Evolutionary conservation across 2,329 filamentous ascomycete genomes (phyloP), one percentile per base, ranked within the genome.

Genomic region (Metarhizium sp.): DNA sequence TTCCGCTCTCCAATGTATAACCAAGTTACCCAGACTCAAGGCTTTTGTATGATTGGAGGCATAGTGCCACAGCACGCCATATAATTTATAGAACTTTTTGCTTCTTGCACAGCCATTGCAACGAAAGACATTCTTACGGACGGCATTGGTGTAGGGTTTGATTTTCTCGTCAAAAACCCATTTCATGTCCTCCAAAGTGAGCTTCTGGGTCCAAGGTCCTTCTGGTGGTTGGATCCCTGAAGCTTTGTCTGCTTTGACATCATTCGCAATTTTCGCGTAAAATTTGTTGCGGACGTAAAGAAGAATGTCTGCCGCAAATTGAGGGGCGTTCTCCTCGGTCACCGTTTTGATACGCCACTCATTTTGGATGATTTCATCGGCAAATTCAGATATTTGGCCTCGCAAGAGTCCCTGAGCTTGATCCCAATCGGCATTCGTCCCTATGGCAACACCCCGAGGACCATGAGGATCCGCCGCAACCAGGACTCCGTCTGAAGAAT

Each of bases 121-220:
- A 56, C 88, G 77, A 67, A 94, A 94, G 10, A 92, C 71, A 55
- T 92, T 87, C 63, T 84, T 87, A 61, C 83, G 77, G 61, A 79
- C 78, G 49, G 75, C 71, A 59, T 90, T 85, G 2, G 86, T 89
- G 54, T 82, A 71, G 29, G 82, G 82, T 64, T 84, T 88, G 65
- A 94, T 78, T 67, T 90, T 91, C 61, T 81, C 81, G 63, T 92
- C 88, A 66, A 88, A 92, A 34, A 92, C 75, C 83, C 86, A 92
- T 69, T 88, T 92, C 88, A 94, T 91, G 64, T 92, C 90, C 65
- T 92, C 88, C 61, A 94, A 71, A 1, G 85, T 87, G 53, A 92
- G 74, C 64, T 78, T 85, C 66, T 81, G 77, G 30, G 78, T 82
- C 61, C 76, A 80, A 6, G 80, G 75, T 0, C 77, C 79, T 58